These are phyloP conservation scores for Eragrostis nindensis DNA, from an alignment of 176 grass and related monocot genomes.

Conservation along the genomic window DNA sequence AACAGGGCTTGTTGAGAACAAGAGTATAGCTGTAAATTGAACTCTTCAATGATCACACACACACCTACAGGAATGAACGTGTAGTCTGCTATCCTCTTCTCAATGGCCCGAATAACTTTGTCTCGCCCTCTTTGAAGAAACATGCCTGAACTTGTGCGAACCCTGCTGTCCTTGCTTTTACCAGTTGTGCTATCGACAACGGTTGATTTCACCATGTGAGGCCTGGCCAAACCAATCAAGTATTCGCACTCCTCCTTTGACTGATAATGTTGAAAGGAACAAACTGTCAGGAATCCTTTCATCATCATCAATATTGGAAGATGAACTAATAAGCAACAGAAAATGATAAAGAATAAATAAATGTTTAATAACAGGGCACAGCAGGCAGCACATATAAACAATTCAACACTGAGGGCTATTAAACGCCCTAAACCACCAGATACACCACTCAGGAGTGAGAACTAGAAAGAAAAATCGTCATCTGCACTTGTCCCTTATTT, in stretches of 20 bases:
- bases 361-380: background rate
- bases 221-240: conserved; percentile 78
- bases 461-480: too few species aligned
- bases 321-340: background rate
- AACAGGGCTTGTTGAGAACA: background rate
- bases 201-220: conserved; percentile 89
- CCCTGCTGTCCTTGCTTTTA: conserved; percentile 95
- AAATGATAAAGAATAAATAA: background rate
- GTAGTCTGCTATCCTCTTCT: conserved; percentile 96
- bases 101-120: conserved; percentile 78
- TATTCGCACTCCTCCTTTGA: conserved; percentile 95
- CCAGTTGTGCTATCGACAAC: conserved; percentile 88
- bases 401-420: background rate
- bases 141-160: conserved; percentile 93
- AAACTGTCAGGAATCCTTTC: background rate
- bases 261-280: conserved; percentile 48
- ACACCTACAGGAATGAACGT: conserved; percentile 86
- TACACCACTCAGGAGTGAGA: too few species aligned
- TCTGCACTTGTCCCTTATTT: too few species aligned
- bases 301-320: background rate
- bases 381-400: conserved; percentile 1
- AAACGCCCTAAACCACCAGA: too few species aligned
- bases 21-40: background rate
- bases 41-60: conserved; percentile 3
- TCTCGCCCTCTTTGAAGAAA: conserved; percentile 83